Conservation (phyloP, 352 stramenopile species). For the Vaucheria bursata region DNA sequence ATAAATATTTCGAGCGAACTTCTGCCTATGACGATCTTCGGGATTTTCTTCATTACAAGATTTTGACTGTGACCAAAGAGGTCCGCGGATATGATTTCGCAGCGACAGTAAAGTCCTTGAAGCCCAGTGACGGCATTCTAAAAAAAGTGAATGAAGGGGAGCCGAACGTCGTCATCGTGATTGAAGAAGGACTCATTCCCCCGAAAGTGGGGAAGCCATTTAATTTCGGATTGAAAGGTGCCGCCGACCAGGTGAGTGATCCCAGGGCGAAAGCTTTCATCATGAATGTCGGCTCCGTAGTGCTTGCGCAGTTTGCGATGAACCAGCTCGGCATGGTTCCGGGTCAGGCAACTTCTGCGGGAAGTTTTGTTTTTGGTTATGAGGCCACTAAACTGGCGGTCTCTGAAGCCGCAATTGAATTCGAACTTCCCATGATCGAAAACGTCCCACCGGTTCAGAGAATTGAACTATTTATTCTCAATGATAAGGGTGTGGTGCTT, state of each 20-base stretch:
- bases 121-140: neutral
- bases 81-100: neutral
- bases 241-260: neutral
- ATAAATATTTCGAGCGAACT: neutral
- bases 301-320: neutral
- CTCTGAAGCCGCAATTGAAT: neutral
- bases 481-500: neutral
- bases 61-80: neutral
- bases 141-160: neutral
- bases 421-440: neutral
- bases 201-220: neutral
- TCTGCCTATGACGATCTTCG: neutral
- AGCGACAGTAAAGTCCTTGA: neutral
- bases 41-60: neutral
- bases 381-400: neutral
- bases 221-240: neutral
- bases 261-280: neutral
- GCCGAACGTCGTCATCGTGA: neutral
- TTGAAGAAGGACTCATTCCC: neutral
- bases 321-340: neutral
- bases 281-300: neutral
- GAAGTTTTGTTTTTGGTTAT: neutral
- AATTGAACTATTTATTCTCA: neutral
- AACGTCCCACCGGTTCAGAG: neutral
- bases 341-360: neutral